Base-by-base conservation (phyloP, 495 filamentous ascomycete species). In the Rusavskia elegans region DNA sequence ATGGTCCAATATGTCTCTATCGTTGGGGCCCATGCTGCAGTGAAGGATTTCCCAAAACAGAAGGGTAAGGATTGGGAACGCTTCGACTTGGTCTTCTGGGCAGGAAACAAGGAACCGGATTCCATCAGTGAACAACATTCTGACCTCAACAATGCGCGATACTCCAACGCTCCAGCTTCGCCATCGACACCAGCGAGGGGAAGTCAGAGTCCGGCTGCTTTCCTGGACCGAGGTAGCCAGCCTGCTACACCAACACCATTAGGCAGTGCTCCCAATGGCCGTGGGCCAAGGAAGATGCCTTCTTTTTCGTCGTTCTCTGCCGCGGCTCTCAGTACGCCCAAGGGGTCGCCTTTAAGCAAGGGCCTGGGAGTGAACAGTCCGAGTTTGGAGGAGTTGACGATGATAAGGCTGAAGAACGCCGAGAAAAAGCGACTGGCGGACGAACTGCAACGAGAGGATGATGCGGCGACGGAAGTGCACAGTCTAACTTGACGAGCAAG, bases 361-460 rank as follows among this genome's bases (percentile, higher is more conserved):
- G 57, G 57, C 0, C 62, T 63, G 38, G 56, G 58, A 2, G 20
- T 61, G 13, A 64, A 63, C 48, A 68, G 67, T 23, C 75, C 76
- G 2, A 81, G 70, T 53, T 51, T 80, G 30, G 69, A 83, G 57
- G 79, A 83, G 37, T 56, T 75, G 53, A 81, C 74, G 1, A 62
- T 82, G 61, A 82, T 82, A 62, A 66, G 77, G 32, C 55, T 83
- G 49, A 80, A 78, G 57, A 78, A 74, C 51, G 76, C 77, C 0
- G 77, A 82, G 57, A 79, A 78, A 59, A 66, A 61, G 57, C 66
- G 74, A 16, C 59, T 80, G 16, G 77, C 78, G 53, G 78, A 78
- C 40, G 65, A 80, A 56, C 67, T 81, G 36, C 56, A 67, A 20
- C 58, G 62, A 52, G 68, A 78, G 63, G 79, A 80, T 42, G 69